A percentile compares a stretch with the other conserved stretches of the same genome.
phyloP scores from a whole-genome alignment of 1,284 basidiomycete genomes.

The Rugosomyces carneus region DNA sequence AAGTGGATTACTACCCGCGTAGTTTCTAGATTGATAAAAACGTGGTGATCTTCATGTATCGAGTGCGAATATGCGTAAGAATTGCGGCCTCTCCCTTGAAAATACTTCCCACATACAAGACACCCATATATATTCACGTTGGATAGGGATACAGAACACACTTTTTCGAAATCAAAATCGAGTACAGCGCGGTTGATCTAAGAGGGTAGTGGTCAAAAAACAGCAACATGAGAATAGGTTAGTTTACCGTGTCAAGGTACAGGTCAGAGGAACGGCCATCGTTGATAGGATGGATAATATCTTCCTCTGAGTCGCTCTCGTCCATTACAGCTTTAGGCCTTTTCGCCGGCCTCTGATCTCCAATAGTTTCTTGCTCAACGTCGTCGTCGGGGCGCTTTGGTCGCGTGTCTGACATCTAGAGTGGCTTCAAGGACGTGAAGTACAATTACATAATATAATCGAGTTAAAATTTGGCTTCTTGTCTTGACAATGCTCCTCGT shows the following conservation, averaged over 20 bases:
- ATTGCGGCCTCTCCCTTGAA: slow-evolving; percentile 90
- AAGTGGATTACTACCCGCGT: slow-evolving; percentile 59
- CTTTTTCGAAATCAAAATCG: slow-evolving; percentile 99
- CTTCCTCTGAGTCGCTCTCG: slow-evolving; percentile 50
- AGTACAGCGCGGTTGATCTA: slow-evolving; percentile 85
- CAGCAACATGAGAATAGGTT: background rate
- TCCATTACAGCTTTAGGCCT: slow-evolving; percentile 30
- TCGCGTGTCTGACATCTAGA: slow-evolving; percentile 6
- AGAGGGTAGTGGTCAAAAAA: slow-evolving; percentile 11
- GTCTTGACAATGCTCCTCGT: slow-evolving; percentile 12
- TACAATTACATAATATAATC: background rate
- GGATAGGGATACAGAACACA: slow-evolving; percentile 93
- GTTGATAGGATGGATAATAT: slow-evolving; percentile 30
- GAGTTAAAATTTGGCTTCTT: background rate
- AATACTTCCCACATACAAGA: slow-evolving; percentile 97
- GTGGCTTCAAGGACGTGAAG: background rate
- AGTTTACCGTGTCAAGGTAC: slow-evolving; percentile 87
- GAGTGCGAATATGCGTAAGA: slow-evolving; percentile 97
- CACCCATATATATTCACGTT: slow-evolving; percentile 99
- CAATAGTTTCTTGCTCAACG: slow-evolving; percentile 9
- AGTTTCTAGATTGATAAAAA: slow-evolving; percentile 93
- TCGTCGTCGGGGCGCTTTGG: slow-evolving; percentile 12
- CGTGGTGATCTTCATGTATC: slow-evolving; percentile 96
- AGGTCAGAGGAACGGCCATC: slow-evolving; percentile 72
- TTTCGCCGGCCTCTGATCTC: slow-evolving; percentile 36